These are phyloP conservation scores for Sporisorium iseilematis-ciliati DNA, from an alignment of 1,284 basidiomycete genomes.

Conservation along the genomic window DNA sequence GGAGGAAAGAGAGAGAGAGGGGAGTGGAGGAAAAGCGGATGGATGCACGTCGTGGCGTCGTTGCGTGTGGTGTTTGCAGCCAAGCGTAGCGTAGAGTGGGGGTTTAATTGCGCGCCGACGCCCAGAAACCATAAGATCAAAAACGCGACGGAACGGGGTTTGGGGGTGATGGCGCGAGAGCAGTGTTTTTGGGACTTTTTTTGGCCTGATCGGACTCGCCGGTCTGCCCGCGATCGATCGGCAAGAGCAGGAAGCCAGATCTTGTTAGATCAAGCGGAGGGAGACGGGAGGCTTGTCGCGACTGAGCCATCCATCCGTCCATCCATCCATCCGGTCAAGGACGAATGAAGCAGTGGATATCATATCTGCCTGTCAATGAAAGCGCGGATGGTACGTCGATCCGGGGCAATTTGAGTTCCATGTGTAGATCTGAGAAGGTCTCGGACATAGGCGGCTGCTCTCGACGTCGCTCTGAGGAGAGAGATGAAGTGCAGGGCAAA, in stretches of 20 bases:
- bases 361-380: conserved; percentile 4
- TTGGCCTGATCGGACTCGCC: conserved; percentile 18
- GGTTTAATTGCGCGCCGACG: neutral
- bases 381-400: conserved; percentile 16
- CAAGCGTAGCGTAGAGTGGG: neutral
- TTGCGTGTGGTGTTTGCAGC: neutral
- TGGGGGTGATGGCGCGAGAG: conserved; percentile 4
- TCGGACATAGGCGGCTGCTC: conserved; percentile 37
- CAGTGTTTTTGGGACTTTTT: conserved; percentile 4
- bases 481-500: conserved; percentile 12
- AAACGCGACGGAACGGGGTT: conserved; percentile 10
- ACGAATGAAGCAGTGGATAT: neutral
- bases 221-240: conserved; percentile 15
- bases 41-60: conserved; percentile 32
- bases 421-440: conserved; percentile 21
- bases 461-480: neutral
- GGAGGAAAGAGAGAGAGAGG: neutral
- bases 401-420: conserved; percentile 5
- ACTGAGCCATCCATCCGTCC: conserved; percentile 16
- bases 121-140: neutral
- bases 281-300: neutral
- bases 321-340: neutral
- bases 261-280: conserved; percentile 8
- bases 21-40: conserved; percentile 36
- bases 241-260: neutral